Evolutionary conservation across 1,284 basidiomycete genomes (phyloP).

Genomic region (Vanrija sp.): DNA sequence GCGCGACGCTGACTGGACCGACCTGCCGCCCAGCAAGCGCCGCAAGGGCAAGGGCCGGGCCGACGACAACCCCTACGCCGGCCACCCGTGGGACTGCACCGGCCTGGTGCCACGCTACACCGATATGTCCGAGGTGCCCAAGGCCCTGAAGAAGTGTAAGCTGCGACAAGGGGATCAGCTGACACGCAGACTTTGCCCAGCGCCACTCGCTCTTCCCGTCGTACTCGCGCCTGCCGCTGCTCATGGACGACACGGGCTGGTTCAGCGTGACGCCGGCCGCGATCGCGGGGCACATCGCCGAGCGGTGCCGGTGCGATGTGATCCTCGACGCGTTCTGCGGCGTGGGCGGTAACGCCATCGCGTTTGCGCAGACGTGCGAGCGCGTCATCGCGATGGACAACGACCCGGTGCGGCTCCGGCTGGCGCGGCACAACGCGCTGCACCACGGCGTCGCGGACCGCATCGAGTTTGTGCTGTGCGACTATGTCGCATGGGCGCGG

Average conservation of each 20-base stretch:
- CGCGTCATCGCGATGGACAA: conserved; percentile 89
- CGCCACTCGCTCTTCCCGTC: conserved; percentile 72
- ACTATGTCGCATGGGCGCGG: conserved; percentile 75
- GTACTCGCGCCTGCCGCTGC: conserved; percentile 60
- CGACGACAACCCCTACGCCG: conserved; percentile 14
- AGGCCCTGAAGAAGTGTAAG: conserved; percentile 75
- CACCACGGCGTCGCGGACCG: conserved; percentile 90
- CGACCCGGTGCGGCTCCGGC: conserved; percentile 71
- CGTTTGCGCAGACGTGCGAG: conserved; percentile 92
- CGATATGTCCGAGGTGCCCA: conserved; percentile 62
- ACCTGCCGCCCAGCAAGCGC: neutral
- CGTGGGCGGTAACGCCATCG: conserved; percentile 95
- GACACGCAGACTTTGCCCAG: conserved; percentile 71
- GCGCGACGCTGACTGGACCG: neutral
- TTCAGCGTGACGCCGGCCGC: conserved; percentile 93
- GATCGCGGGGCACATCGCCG: conserved; percentile 86
- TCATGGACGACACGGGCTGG: conserved; percentile 73
- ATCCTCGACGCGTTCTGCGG: conserved; percentile 85
- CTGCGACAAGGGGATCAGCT: conserved; percentile 6
- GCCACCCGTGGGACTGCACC: conserved; percentile 58
- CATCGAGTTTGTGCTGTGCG: conserved; percentile 87
- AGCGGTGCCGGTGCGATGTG: conserved; percentile 75
- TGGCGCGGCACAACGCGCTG: conserved; percentile 85
- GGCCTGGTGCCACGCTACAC: conserved; percentile 67
- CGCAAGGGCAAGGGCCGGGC: conserved; percentile 11